These are phyloP conservation scores for Lasiosphaeris hirsuta DNA, from an alignment of 495 filamentous ascomycete species.

Conservation along the genomic window DNA sequence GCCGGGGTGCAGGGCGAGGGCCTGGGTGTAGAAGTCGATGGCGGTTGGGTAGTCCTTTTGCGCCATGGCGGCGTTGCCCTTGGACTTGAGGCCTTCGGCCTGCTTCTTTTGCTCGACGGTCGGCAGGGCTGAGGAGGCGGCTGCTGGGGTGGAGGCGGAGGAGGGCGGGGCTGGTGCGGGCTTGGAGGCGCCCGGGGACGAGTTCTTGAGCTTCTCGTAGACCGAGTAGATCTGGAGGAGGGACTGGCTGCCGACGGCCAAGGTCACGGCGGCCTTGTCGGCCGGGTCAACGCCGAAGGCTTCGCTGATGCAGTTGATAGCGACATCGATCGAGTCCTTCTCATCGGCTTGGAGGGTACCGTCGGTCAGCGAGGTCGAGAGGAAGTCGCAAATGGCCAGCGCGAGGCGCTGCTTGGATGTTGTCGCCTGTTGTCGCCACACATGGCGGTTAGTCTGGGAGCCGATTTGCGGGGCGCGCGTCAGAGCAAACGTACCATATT, in stretches of 20 bases:
- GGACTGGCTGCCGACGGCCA: constrained; percentile 78
- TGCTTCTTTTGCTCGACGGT: constrained; percentile 61
- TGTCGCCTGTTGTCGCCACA: constrained; percentile 28
- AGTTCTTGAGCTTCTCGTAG: constrained; percentile 84
- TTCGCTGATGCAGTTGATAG: constrained; percentile 87
- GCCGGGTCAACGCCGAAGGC: constrained; percentile 88
- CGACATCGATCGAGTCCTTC: constrained; percentile 86
- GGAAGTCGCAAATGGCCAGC: constrained; percentile 94
- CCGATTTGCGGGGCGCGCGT: neutral
- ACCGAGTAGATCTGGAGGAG: constrained; percentile 88
- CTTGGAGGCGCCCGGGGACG: constrained; percentile 19
- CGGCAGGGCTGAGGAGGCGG: constrained; percentile 24
- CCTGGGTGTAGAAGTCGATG: constrained; percentile 81
- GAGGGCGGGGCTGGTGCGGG: constrained; percentile 27
- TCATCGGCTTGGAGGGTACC: constrained; percentile 85
- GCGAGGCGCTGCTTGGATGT: constrained; percentile 94
- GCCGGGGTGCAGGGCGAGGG: constrained; percentile 70
- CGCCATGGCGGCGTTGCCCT: constrained; percentile 91
- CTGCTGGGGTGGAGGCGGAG: constrained; percentile 17
- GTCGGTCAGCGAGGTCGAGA: constrained; percentile 78
- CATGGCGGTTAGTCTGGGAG: constrained; percentile 1
- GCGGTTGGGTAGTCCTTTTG: constrained; percentile 80
- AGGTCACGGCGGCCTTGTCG: constrained; percentile 66
- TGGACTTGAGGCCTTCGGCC: constrained; percentile 83
- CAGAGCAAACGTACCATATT: neutral